A percentile compares a stretch with the other conserved stretches of the same genome.
phyloP scores from a whole-genome alignment of 164 flowering plant species.

The Saururus chinensis region DNA sequence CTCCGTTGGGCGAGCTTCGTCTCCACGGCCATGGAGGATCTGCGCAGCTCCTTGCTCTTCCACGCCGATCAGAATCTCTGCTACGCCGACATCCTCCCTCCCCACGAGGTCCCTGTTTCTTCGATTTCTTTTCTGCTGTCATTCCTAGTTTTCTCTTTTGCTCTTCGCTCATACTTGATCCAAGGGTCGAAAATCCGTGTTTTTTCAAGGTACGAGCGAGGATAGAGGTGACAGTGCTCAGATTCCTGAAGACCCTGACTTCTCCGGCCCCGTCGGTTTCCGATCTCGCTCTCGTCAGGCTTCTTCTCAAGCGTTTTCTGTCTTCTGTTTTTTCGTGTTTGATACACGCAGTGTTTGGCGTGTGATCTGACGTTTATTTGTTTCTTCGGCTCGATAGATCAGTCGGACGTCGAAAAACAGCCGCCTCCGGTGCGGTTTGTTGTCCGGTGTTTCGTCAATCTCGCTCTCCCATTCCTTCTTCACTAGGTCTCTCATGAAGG shows the following conservation, averaged over 20 bases:
- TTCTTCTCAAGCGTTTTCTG: neutral
- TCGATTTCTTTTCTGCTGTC: neutral
- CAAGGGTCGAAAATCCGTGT: neutral
- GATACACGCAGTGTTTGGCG: too few species aligned
- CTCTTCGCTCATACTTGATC: neutral
- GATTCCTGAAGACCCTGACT: conserved; percentile 53
- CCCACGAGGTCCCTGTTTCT: conserved; percentile 39
- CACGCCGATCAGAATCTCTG: conserved; percentile 71
- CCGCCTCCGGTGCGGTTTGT: conserved; percentile 40
- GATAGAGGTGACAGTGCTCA: conserved; percentile 76
- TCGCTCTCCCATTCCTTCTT: conserved; percentile 60
- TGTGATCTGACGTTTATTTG: neutral
- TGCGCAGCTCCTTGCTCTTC: conserved; percentile 43
- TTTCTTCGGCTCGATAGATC: conserved; percentile 25
- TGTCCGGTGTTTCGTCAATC: conserved; percentile 49
- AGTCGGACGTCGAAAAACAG: conserved; percentile 47
- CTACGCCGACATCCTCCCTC: conserved; percentile 67
- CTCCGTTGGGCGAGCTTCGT: too few species aligned
- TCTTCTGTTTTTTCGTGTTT: neutral
- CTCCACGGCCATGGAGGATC: conserved; percentile 19
- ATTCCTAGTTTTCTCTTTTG: neutral
- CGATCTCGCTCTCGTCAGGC: conserved; percentile 58
- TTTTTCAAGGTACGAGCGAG: conserved; percentile 62
- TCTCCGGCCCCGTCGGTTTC: conserved; percentile 63
- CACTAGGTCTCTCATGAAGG: conserved; percentile 54